Percentiles rank a stretch among this genome's conserved stretches.
Conservation (phyloP, 768 basidiomycete genomes). For the Pulveroboletus sp. region DNA sequence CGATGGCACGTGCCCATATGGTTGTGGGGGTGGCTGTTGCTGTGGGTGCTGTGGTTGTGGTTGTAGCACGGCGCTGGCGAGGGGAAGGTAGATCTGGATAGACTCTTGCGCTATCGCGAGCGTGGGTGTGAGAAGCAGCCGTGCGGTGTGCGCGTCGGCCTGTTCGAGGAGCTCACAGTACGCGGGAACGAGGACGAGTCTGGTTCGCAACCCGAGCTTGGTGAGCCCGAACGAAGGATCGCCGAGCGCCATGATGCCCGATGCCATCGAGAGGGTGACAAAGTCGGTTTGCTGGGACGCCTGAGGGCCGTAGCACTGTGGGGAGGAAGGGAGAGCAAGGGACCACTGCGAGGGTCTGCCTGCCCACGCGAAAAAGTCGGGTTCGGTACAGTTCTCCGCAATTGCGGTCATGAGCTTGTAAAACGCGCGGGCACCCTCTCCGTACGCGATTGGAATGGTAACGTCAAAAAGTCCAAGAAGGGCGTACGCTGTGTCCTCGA, state of each 20-base stretch:
- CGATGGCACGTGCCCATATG: no score
- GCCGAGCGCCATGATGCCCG: slow-evolving; percentile 2
- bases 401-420: slow-evolving; percentile 18
- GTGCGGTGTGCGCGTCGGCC: slow-evolving; percentile 9
- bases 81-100: slow-evolving; percentile 16
- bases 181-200: slow-evolving; percentile 18
- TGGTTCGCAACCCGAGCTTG: slow-evolving; percentile 19
- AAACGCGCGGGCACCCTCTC: slow-evolving; percentile 21
- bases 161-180: slow-evolving; percentile 19
- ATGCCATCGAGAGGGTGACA: not conserved
- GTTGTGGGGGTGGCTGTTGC: no score
- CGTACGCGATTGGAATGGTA: slow-evolving; percentile 20
- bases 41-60: not conserved
- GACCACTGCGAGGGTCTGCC: slow-evolving; percentile 24
- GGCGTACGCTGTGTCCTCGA: slow-evolving; percentile 23
- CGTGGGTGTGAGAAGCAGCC: slow-evolving; percentile 19
- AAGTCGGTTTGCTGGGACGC: slow-evolving; percentile 7
- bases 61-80: not conserved
- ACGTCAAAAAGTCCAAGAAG: slow-evolving; percentile 23
- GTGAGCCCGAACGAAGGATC: slow-evolving; percentile 22
- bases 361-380: slow-evolving; percentile 20
- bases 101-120: slow-evolving; percentile 16
- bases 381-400: slow-evolving; percentile 14
- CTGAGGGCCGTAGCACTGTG: slow-evolving; percentile 15
- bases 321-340: slow-evolving; percentile 20